These are phyloP conservation scores for Moesziomyces aphidis DNA, from an alignment of 1,284 basidiomycete genomes.

Conservation along the genomic window DNA sequence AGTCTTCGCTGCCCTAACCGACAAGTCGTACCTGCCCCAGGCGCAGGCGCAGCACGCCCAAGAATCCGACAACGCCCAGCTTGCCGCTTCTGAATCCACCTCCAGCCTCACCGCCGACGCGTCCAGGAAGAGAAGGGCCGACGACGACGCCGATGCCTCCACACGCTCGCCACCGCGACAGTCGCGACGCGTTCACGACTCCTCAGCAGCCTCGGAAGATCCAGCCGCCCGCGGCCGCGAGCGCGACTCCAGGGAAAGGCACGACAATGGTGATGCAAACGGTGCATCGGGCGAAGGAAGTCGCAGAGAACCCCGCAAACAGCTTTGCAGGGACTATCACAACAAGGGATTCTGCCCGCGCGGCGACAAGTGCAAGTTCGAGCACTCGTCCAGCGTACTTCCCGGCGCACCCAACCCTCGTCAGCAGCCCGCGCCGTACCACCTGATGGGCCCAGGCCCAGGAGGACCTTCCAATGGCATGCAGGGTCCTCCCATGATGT, in stretches of 20 bases:
- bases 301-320: slow-evolving; percentile 40
- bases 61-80: slow-evolving; percentile 11
- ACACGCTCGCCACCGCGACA: slow-evolving; percentile 44
- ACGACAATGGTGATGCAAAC: slow-evolving; percentile 19
- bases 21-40: slow-evolving; percentile 46
- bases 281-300: slow-evolving; percentile 16
- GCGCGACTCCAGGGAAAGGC: slow-evolving; percentile 34
- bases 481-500: slow-evolving; percentile 47
- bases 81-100: slow-evolving; percentile 14
- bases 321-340: slow-evolving; percentile 65
- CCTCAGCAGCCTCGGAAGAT: slow-evolving; percentile 16
- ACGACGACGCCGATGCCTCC: slow-evolving; percentile 33
- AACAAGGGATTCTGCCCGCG: slow-evolving; percentile 81
- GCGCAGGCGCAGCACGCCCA: slow-evolving; percentile 14
- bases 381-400: slow-evolving; percentile 72
- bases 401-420: slow-evolving; percentile 23
- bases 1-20: slow-evolving; percentile 77
- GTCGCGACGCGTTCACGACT: slow-evolving; percentile 31
- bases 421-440: slow-evolving; percentile 18
- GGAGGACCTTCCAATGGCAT: slow-evolving; percentile 21
- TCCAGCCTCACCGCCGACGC: slow-evolving; percentile 8
- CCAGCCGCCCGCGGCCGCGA: slow-evolving; percentile 23
- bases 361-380: slow-evolving; percentile 89
- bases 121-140: slow-evolving; percentile 50
- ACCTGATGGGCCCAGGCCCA: slow-evolving; percentile 36